These are phyloP conservation scores for Fistulinella prunicolor DNA, from an alignment of 768 basidiomycete genomes.

Conservation along the genomic window DNA sequence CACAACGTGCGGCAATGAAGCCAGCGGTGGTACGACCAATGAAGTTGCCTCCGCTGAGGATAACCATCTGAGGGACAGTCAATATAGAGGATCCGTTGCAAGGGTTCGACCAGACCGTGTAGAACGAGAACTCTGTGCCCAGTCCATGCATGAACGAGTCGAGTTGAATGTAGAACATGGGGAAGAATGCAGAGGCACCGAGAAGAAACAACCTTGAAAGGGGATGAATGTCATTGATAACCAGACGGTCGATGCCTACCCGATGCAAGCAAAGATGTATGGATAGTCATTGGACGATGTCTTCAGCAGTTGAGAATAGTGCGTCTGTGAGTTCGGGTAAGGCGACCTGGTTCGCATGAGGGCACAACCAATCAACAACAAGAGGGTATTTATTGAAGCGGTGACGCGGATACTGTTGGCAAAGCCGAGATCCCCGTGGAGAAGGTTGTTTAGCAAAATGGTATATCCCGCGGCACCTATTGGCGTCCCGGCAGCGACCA, in stretches of 20 bases:
- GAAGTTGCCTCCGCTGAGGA: conserved; percentile 36
- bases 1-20: conserved; percentile 37
- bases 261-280: conserved; percentile 22
- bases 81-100: background rate
- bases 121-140: conserved; percentile 48
- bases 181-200: conserved; percentile 40
- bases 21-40: conserved; percentile 38
- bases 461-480: conserved; percentile 21
- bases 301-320: conserved; percentile 19
- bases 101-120: conserved; percentile 38
- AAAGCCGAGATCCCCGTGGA: conserved; percentile 31
- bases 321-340: conserved; percentile 9
- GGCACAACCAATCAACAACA: conserved; percentile 34
- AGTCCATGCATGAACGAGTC: conserved; percentile 50
- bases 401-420: conserved; percentile 44
- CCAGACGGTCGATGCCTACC: conserved; percentile 11
- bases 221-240: background rate
- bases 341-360: conserved; percentile 41
- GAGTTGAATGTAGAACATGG: conserved; percentile 57
- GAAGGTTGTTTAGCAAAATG: conserved; percentile 30
- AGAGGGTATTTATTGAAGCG: conserved; percentile 38
- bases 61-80: conserved; percentile 30
- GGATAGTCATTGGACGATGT: conserved; percentile 22
- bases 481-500: conserved; percentile 38
- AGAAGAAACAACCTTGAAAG: conserved; percentile 14